Evolutionary conservation across 2,329 filamentous ascomycete species (phyloP).

Genomic region (Aspergillus hiratsukae): DNA sequence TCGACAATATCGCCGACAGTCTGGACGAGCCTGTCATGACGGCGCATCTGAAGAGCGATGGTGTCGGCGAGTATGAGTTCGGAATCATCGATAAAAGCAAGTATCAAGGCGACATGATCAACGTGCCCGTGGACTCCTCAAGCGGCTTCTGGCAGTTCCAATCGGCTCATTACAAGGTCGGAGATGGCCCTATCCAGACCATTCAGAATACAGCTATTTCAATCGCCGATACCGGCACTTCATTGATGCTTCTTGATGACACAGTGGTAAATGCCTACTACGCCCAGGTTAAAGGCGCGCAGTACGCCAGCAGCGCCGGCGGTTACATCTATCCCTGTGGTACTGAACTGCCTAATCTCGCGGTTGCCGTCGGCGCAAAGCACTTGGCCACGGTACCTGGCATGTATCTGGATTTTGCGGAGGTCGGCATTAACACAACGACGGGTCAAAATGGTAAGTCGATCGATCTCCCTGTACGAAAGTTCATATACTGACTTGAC

Average conservation of each 20-base stretch:
- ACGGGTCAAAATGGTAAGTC: constrained; percentile 38
- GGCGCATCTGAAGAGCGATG: constrained; percentile 59
- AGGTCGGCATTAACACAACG: constrained; percentile 42
- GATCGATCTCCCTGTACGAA: not conserved
- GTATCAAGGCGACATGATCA: constrained; percentile 60
- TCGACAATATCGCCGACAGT: constrained; percentile 61
- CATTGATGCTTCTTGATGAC: constrained; percentile 58
- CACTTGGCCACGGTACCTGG: constrained; percentile 53
- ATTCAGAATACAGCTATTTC: constrained; percentile 37
- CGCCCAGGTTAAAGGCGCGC: constrained; percentile 49
- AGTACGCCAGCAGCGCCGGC: constrained; percentile 40
- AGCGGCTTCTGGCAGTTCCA: constrained; percentile 67
- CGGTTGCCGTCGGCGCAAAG: constrained; percentile 50
- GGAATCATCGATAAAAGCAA: constrained; percentile 63
- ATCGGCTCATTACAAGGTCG: constrained; percentile 55
- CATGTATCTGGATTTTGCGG: constrained; percentile 52
- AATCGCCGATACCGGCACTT: constrained; percentile 66
- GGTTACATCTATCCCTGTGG: constrained; percentile 58
- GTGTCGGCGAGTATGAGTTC: constrained; percentile 67
- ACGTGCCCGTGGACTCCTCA: constrained; percentile 56
- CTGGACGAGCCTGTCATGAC: constrained; percentile 67
- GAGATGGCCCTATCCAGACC: constrained; percentile 35
- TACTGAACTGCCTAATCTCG: constrained; percentile 50
- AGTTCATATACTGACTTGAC: constrained; percentile 11
- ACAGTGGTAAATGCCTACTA: constrained; percentile 60